phyloP scores from a whole-genome alignment of 2,329 filamentous ascomycete genomes.

The Pseudonectria foliicola region DNA sequence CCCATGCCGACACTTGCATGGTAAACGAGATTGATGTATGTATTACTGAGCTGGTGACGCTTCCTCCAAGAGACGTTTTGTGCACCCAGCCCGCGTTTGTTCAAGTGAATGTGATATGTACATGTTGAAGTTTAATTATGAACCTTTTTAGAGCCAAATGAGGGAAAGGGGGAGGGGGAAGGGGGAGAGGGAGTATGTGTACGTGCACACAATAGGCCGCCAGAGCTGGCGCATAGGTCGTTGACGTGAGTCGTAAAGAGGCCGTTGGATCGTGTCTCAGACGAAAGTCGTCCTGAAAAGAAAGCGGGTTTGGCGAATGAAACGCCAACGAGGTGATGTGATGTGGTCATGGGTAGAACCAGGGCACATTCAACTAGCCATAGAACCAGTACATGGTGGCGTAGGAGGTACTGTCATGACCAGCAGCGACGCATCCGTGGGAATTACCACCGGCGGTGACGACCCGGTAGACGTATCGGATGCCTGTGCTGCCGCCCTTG shows the following conservation, averaged over 20 bases:
- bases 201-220: too few species aligned
- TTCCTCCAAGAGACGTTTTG: too few species aligned
- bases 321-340: too few species aligned
- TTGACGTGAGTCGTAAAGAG: neutral
- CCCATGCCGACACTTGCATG: too few species aligned
- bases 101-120: too few species aligned
- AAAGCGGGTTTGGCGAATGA: too few species aligned
- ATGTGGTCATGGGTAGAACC: neutral
- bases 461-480: constrained; percentile 46
- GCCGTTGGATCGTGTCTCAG: neutral
- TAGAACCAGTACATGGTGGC: constrained; percentile 54
- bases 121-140: constrained; percentile 13
- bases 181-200: neutral
- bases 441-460: constrained; percentile 44
- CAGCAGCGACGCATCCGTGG: constrained; percentile 36
- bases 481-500: constrained; percentile 30
- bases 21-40: too few species aligned
- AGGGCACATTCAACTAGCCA: constrained; percentile 21
- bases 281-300: neutral
- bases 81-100: too few species aligned
- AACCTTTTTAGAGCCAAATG: constrained; percentile 11
- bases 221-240: too few species aligned
- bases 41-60: too few species aligned
- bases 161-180: neutral
- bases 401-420: constrained; percentile 46